These are phyloP conservation scores for Immersiporthe knoxdaviesiana DNA, from an alignment of 2,329 filamentous ascomycete species.

Conservation along the genomic window DNA sequence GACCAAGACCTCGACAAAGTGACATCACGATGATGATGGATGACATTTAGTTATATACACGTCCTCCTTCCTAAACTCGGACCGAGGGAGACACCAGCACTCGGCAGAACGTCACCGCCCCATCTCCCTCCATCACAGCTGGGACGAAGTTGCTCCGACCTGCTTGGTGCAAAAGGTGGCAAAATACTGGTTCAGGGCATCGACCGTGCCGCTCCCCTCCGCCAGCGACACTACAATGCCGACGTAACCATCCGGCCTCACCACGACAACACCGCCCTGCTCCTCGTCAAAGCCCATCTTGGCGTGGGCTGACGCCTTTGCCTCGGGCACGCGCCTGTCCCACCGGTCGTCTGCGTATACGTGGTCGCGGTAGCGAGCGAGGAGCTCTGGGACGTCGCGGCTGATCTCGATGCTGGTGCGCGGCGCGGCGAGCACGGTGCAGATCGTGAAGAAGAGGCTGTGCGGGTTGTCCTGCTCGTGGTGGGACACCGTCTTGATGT, in stretches of 20 bases:
- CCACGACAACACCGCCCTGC: slow-evolving; percentile 78
- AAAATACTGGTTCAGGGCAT: slow-evolving; percentile 85
- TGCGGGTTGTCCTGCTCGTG: slow-evolving; percentile 87
- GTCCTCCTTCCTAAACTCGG: background rate
- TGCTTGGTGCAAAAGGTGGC: slow-evolving; percentile 69
- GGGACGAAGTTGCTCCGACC: slow-evolving; percentile 45
- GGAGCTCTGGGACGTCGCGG: slow-evolving; percentile 68
- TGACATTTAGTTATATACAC: background rate
- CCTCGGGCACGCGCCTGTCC: slow-evolving; percentile 70
- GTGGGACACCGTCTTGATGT: slow-evolving; percentile 66
- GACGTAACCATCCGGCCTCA: slow-evolving; percentile 86
- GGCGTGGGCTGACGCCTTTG: slow-evolving; percentile 75
- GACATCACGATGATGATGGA: background rate
- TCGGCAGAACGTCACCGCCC: background rate
- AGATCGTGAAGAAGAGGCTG: slow-evolving; percentile 78
- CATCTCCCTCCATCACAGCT: slow-evolving; percentile 39
- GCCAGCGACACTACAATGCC: slow-evolving; percentile 73
- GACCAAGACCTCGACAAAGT: background rate
- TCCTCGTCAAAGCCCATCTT: slow-evolving; percentile 82
- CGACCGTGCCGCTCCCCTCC: slow-evolving; percentile 77
- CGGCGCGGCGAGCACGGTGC: slow-evolving; percentile 71
- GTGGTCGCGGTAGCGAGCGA: slow-evolving; percentile 78
- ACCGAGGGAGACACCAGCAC: background rate
- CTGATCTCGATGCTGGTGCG: slow-evolving; percentile 74
- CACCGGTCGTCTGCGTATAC: slow-evolving; percentile 85